phyloP scores from a whole-genome alignment of 345 rosid genomes.

The Eucalyptus sp. region DNA sequence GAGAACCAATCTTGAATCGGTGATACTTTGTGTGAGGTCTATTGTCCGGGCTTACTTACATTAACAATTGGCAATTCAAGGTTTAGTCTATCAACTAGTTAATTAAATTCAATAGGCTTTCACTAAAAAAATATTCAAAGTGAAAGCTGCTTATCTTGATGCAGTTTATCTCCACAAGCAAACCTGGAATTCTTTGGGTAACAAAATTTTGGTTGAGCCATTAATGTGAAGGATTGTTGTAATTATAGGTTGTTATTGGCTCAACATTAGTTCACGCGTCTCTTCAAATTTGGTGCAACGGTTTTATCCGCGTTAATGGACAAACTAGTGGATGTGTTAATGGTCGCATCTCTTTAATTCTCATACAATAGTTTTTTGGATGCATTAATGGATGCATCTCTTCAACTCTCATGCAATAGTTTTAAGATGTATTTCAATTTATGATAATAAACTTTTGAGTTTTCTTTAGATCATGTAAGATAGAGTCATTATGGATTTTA shows the following conservation, averaged over 20 bases:
- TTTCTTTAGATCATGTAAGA: neutral
- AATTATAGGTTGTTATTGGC: too few species aligned
- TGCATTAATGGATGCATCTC: neutral
- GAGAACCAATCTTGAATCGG: too few species aligned
- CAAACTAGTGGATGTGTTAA: neutral
- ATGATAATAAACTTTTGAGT: too few species aligned
- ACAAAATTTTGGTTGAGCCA: neutral
- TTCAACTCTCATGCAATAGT: neutral
- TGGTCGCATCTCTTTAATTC: accelerated
- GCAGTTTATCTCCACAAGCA: neutral
- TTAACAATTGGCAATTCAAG: neutral
- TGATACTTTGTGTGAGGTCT: too few species aligned
- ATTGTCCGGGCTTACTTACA: neutral
- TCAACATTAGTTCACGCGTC: neutral
- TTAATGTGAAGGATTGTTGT: neutral
- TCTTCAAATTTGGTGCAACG: too few species aligned
- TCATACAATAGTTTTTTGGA: neutral
- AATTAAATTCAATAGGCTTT: neutral
- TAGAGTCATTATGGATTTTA: neutral
- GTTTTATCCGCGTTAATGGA: too few species aligned
- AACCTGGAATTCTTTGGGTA: neutral
- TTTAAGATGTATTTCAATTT: neutral
- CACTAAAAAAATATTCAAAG: neutral
- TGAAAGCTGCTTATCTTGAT: neutral
- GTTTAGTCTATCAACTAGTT: neutral